Percentiles rank a stretch among this genome's conserved stretches.
Conservation (phyloP, 2,329 filamentous ascomycete species). For the Exophiala xenobiotica region DNA sequence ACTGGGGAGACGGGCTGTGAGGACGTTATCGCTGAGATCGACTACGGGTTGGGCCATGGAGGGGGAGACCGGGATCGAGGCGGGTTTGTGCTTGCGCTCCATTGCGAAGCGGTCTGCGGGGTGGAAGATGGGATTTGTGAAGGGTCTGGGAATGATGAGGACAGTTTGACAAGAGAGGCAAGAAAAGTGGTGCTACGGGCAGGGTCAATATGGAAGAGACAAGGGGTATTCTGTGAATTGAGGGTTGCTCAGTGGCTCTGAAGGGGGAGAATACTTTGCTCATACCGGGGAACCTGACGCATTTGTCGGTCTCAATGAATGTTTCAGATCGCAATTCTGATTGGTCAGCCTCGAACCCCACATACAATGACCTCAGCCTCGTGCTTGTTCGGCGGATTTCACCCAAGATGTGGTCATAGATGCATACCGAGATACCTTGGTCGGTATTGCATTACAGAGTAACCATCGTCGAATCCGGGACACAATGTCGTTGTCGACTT, state of each 20-base stretch:
- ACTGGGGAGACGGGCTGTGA: slow-evolving; percentile 77
- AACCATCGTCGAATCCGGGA: too few relatives aligned
- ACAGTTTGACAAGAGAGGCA: too few relatives aligned
- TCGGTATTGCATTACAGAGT: too few relatives aligned
- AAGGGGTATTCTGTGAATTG: too few relatives aligned
- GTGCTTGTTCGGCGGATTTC: too few relatives aligned
- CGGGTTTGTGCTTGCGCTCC: slow-evolving; percentile 81
- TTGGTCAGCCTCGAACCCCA: not conserved
- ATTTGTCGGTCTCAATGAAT: not conserved
- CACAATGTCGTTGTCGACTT: too few relatives aligned
- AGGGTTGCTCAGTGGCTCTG: too few relatives aligned
- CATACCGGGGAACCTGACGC: not conserved
- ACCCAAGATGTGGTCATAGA: not conserved
- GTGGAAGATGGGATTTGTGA: not conserved
- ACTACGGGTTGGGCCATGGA: slow-evolving; percentile 75
- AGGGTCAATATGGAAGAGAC: too few relatives aligned
- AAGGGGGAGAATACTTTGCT: not conserved
- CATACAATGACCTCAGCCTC: not conserved
- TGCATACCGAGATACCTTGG: too few relatives aligned
- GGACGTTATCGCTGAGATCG: slow-evolving; percentile 68
- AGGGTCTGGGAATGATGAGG: not conserved
- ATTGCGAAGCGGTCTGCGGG: slow-evolving; percentile 38
- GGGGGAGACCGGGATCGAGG: slow-evolving; percentile 71
- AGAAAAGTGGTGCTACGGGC: too few relatives aligned
- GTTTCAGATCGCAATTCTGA: not conserved